Evolutionary conservation across 73 alveolate genomes (phyloP).

Genomic region (Tetrahymena thermophila): DNA sequence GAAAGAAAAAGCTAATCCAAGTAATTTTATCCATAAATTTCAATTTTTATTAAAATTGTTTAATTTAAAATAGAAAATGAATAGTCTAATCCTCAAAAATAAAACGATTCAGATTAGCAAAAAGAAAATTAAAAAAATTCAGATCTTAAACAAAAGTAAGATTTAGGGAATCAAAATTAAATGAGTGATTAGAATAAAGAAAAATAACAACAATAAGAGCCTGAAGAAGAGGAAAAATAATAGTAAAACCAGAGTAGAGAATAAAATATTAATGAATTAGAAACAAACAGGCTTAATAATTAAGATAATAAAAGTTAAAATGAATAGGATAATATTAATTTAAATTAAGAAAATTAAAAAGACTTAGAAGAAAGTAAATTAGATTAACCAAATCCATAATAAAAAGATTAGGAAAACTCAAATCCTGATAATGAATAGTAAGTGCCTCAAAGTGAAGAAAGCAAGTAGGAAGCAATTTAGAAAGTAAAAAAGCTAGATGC

Average conservation of each 20-base stretch:
- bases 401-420: background rate
- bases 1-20: background rate
- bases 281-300: too few relatives aligned
- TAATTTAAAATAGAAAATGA: background rate
- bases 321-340: too few relatives aligned
- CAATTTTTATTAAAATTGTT: too few relatives aligned
- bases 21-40: background rate
- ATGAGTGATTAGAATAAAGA: background rate
- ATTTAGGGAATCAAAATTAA: background rate
- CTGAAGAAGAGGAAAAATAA: background rate
- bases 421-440: background rate
- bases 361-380: background rate
- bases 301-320: background rate
- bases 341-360: too few relatives aligned
- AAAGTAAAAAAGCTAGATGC: background rate
- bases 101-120: background rate
- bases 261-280: background rate
- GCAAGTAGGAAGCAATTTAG: background rate
- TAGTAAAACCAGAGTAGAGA: background rate
- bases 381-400: background rate
- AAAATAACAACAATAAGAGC: background rate
- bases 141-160: background rate
- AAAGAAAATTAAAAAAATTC: background rate
- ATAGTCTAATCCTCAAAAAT: background rate
- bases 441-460: background rate